These are phyloP conservation scores for Bisporella sp. DNA, from an alignment of 2,329 filamentous ascomycete species.

Conservation along the genomic window DNA sequence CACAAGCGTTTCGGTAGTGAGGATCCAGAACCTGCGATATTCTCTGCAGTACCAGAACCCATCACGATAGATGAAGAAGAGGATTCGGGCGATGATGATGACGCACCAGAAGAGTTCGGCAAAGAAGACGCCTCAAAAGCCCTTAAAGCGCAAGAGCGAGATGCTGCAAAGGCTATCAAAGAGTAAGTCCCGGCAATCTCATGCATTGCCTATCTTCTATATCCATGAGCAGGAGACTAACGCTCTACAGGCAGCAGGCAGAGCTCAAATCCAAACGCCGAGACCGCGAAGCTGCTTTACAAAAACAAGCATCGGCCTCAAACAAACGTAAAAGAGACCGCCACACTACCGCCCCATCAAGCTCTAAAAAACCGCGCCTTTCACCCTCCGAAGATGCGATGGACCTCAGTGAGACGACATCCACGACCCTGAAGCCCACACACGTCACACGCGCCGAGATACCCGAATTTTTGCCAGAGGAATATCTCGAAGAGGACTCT, in stretches of 20 bases:
- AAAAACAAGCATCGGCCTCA: constrained; percentile 16
- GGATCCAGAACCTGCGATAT: constrained; percentile 6
- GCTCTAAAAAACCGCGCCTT: background rate
- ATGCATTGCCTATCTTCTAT: background rate
- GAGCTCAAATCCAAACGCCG: constrained; percentile 22
- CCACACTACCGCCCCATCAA: background rate
- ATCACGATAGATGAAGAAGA: background rate
- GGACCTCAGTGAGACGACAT: background rate
- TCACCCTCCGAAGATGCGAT: background rate
- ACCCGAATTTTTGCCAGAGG: constrained; percentile 22
- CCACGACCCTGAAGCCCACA: background rate
- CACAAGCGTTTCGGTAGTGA: constrained; percentile 21
- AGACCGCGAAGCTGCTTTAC: constrained; percentile 19
- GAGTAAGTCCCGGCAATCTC: constrained; percentile 13
- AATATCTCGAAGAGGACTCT: constrained; percentile 23
- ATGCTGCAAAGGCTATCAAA: constrained; percentile 21
- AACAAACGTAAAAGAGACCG: constrained; percentile 18
- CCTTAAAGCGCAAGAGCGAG: constrained; percentile 13
- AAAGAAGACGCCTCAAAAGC: constrained; percentile 17
- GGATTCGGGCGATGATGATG: constrained; percentile 22
- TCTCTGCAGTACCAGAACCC: constrained; percentile 7
- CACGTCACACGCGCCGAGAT: constrained; percentile 5
- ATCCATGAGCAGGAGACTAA: too few relatives aligned
- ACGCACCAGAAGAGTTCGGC: constrained; percentile 25
- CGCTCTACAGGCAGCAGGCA: constrained; percentile 15